Base-by-base conservation (phyloP, 331 rosid genomes). In the Pyrus hybrid region DNA sequence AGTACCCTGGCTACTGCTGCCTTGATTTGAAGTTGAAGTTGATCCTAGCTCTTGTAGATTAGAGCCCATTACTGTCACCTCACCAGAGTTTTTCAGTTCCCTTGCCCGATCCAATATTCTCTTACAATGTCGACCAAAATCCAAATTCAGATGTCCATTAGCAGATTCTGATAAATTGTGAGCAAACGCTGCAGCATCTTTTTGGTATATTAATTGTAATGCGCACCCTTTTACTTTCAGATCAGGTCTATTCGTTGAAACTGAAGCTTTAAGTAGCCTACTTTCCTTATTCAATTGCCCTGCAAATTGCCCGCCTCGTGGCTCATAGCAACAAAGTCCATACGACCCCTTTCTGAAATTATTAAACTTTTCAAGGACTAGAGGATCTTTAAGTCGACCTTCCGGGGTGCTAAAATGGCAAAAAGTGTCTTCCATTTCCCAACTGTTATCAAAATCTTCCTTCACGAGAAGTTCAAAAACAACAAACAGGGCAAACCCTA, bases 401-500 rank as follows among this genome's bases (percentile, higher is more conserved):
- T 8, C 63, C 21, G 6, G 0, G 4, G 67, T 28, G 13, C 16
- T 4, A 57, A 80, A 75, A 7, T 28, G 23, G 23, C 64, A 68
- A 0, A 28, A 17, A 13, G 57, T 32, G 47, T 68, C 41, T 10
- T 16, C 5, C 16, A 7, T 20, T 29, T 53, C 69, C 29, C 20
- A 10, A 28, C 10, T 56, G 8, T 29, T 1, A 3, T 71, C 45
- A 5, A 54, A 23, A 1, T 29, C 49, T 0, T 54, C 41, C 2
- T 77, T 28, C 26, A 54, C 35, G 9, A 68, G 43, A 8, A 69
- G 22, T 45, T 25, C 56, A 16, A 63, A 74, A 63, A 29, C 70
- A 69, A 76, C 69, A 18, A 45, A 67, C 4, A 82, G 0, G 30
- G 74, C 77, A 30, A 82, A 23, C 47, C 86, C 83, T 10, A 74